These are phyloP conservation scores for Colletotrichum sp. DNA, from an alignment of 2,329 filamentous ascomycete genomes.

Conservation along the genomic window DNA sequence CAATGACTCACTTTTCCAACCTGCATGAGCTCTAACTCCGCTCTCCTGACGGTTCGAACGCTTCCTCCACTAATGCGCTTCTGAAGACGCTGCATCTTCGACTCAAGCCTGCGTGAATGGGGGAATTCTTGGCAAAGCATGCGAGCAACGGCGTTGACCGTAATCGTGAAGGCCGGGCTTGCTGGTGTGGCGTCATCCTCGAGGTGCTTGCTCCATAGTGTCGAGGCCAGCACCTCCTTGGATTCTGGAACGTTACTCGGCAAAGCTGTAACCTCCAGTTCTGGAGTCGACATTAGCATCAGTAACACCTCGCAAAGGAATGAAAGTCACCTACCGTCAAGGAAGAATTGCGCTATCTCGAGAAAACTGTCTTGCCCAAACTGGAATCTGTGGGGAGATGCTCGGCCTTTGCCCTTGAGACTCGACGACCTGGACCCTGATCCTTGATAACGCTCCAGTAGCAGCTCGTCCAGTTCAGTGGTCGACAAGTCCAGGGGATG, in stretches of 20 bases:
- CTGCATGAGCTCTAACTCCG: slow-evolving; percentile 57
- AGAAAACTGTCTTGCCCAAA: slow-evolving; percentile 40
- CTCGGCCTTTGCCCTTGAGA: slow-evolving; percentile 48
- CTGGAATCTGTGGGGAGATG: slow-evolving; percentile 8
- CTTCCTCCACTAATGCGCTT: slow-evolving; percentile 38
- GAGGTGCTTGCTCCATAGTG: slow-evolving; percentile 46
- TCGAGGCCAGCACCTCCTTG: slow-evolving; percentile 41
- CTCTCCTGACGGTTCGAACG: slow-evolving; percentile 46
- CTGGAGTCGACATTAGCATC: slow-evolving; percentile 31
- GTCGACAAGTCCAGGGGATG: slow-evolving; percentile 42
- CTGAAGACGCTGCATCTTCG: slow-evolving; percentile 38
- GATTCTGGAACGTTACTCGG: slow-evolving; percentile 30
- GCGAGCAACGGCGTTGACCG: slow-evolving; percentile 40
- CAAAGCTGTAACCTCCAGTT: slow-evolving; percentile 51
- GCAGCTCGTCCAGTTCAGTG: slow-evolving; percentile 30
- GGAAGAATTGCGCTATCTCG: slow-evolving; percentile 48
- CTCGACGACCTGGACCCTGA: slow-evolving; percentile 27
- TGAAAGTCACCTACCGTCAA: slow-evolving; percentile 49
- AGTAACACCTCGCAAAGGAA: not conserved
- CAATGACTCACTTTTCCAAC: slow-evolving; percentile 49
- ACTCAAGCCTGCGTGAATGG: slow-evolving; percentile 32
- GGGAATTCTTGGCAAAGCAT: slow-evolving; percentile 39
- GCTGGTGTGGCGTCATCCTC: slow-evolving; percentile 27
- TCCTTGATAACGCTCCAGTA: slow-evolving; percentile 25
- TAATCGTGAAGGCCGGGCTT: slow-evolving; percentile 37